Conservation (phyloP, 768 basidiomycete species). For the Amanita inopinata region DNA sequence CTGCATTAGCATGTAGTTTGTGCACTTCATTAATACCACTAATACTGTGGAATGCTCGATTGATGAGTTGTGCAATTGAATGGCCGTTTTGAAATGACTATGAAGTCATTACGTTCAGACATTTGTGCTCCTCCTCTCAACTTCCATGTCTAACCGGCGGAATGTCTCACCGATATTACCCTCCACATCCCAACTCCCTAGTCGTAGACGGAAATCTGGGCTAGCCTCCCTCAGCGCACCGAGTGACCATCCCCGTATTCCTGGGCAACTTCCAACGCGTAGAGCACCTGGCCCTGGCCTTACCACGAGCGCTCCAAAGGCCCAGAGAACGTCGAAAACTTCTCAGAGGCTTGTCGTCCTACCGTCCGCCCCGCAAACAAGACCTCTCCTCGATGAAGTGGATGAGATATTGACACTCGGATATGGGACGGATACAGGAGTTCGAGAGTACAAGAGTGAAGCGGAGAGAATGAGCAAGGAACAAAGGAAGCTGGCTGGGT, state of each 20-base stretch:
- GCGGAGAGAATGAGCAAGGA: constrained; percentile 86
- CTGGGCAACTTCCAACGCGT: constrained; percentile 10
- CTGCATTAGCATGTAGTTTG: too few relatives aligned
- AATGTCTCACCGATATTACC: constrained; percentile 16
- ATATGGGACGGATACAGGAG: constrained; percentile 56
- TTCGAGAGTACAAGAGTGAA: constrained; percentile 72
- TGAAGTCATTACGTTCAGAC: too few relatives aligned
- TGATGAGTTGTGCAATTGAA: too few relatives aligned
- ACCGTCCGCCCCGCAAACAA: constrained; percentile 84
- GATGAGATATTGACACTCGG: constrained; percentile 46
- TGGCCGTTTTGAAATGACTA: too few relatives aligned
- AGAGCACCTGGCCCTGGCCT: constrained; percentile 4
- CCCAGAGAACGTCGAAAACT: constrained; percentile 79
- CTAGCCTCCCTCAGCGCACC: constrained; percentile 20
- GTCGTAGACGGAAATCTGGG: constrained; percentile 20
- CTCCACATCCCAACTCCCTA: constrained; percentile 19
- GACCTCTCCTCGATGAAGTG: constrained; percentile 47
- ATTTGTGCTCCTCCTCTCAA: neutral
- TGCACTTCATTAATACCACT: too few relatives aligned
- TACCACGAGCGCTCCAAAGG: constrained; percentile 7
- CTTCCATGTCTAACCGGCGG: constrained; percentile 12
- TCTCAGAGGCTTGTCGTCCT: constrained; percentile 86
- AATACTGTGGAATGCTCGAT: too few relatives aligned
- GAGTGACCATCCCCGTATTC: constrained; percentile 13
- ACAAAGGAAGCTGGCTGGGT: constrained; percentile 73